Evolutionary conservation across 306 rosid species (phyloP).

Genomic region (Acacia acuminata): DNA sequence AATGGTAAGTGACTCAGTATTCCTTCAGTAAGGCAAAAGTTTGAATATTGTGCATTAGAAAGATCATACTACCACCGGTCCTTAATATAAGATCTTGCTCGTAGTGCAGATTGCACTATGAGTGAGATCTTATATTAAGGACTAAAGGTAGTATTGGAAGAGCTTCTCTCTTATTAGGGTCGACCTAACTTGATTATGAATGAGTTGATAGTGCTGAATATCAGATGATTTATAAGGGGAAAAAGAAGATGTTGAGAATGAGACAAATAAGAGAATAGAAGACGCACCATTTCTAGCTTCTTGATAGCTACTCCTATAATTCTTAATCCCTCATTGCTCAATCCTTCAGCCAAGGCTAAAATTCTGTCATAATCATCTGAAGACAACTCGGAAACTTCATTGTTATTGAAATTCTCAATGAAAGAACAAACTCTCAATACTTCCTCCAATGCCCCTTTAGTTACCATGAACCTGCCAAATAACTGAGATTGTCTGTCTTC

Average conservation of each 20-base stretch:
- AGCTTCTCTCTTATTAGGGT: background rate
- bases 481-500: constrained; percentile 38
- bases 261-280: constrained; percentile 8
- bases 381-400: constrained; percentile 40
- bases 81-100: too few relatives aligned
- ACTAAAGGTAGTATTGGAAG: background rate
- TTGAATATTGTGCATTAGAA: background rate
- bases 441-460: constrained; percentile 91
- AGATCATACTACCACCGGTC: background rate
- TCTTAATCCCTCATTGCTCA: constrained; percentile 80
- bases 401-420: constrained; percentile 47
- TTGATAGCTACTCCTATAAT: constrained; percentile 75
- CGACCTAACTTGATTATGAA: background rate
- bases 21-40: background rate
- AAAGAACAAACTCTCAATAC: constrained; percentile 67
- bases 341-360: constrained; percentile 54
- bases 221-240: background rate
- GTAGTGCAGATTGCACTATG: too few relatives aligned
- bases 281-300: constrained; percentile 56
- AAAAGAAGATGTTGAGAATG: background rate
- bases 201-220: background rate
- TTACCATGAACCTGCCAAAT: constrained; percentile 53
- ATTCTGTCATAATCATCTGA: constrained; percentile 50
- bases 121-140: too few relatives aligned
- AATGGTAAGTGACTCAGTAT: background rate